Evolutionary conservation across 164 flowering plant species (phyloP).

Genomic region (Hamamelis virginiana): DNA sequence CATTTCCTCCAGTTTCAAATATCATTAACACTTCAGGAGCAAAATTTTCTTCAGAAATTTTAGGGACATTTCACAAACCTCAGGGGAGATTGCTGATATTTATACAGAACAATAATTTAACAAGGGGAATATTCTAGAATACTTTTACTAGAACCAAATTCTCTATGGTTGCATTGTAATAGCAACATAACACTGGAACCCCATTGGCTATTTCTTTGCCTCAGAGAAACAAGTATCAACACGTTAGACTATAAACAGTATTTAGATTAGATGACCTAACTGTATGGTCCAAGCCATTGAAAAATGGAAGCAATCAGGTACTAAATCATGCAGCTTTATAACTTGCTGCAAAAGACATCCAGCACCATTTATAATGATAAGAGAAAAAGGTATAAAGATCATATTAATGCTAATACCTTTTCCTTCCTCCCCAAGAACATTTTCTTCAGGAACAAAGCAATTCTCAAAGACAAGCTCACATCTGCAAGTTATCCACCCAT

Average conservation of each 20-base stretch:
- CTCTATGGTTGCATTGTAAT: not conserved
- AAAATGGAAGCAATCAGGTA: not conserved
- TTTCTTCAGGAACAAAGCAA: conserved; percentile 96
- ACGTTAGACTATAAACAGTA: not conserved
- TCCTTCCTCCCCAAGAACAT: conserved; percentile 97
- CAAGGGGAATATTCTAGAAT: not conserved
- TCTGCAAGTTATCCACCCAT: conserved; percentile 42
- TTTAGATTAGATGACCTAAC: not conserved
- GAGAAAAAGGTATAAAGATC: conserved; percentile 1
- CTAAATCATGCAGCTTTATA: not conserved
- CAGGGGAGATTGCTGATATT: not conserved
- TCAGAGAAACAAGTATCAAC: not conserved
- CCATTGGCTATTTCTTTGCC: too few relatives aligned
- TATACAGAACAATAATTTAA: too few relatives aligned
- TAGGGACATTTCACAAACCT: conserved; percentile 1
- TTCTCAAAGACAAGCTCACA: conserved; percentile 98
- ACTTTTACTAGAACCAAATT: not conserved
- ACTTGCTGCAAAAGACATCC: not conserved
- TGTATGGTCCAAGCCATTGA: not conserved
- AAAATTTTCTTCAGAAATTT: not conserved
- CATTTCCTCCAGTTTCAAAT: not conserved
- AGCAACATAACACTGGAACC: not conserved
- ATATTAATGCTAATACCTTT: conserved; percentile 54
- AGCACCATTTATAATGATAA: not conserved
- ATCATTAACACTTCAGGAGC: not conserved